Conservation (phyloP, 768 basidiomycete species). For the Mycena capillaripes region DNA sequence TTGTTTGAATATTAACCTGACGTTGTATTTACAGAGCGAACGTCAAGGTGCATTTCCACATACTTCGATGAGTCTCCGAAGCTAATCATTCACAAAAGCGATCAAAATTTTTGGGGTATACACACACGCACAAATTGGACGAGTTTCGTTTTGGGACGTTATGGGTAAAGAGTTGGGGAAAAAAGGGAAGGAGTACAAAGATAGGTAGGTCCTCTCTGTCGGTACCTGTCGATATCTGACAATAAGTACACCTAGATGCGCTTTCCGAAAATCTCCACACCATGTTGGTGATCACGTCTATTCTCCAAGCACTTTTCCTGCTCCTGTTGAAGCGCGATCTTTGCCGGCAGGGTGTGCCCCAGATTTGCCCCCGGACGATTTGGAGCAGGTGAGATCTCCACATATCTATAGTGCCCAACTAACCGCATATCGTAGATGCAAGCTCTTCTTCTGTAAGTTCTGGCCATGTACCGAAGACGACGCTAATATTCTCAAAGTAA, state of each 20-base stretch:
- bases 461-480: background rate
- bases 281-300: slow-evolving; percentile 58
- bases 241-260: slow-evolving; percentile 58
- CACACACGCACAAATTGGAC: slow-evolving; percentile 61
- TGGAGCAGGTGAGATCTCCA: slow-evolving; percentile 57
- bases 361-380: slow-evolving; percentile 58
- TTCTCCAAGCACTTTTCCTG: slow-evolving; percentile 67
- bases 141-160: slow-evolving; percentile 59
- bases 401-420: background rate
- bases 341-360: slow-evolving; percentile 40
- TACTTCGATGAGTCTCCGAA: background rate
- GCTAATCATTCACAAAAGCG: slow-evolving; percentile 43
- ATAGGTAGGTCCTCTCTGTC: slow-evolving; percentile 51
- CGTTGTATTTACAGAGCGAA: slow-evolving; percentile 31
- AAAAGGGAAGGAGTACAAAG: slow-evolving; percentile 66
- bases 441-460: slow-evolving; percentile 67
- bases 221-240: background rate
- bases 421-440: slow-evolving; percentile 58
- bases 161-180: slow-evolving; percentile 57
- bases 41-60: slow-evolving; percentile 34
- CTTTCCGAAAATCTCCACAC: slow-evolving; percentile 53
- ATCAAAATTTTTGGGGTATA: slow-evolving; percentile 66
- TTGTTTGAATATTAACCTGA: background rate
- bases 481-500: slow-evolving; percentile 49
- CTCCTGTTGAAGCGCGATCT: slow-evolving; percentile 44